These are phyloP conservation scores for Colletotrichum higginsianum DNA, from an alignment of 2,329 filamentous ascomycete genomes.

Conservation along the genomic window DNA sequence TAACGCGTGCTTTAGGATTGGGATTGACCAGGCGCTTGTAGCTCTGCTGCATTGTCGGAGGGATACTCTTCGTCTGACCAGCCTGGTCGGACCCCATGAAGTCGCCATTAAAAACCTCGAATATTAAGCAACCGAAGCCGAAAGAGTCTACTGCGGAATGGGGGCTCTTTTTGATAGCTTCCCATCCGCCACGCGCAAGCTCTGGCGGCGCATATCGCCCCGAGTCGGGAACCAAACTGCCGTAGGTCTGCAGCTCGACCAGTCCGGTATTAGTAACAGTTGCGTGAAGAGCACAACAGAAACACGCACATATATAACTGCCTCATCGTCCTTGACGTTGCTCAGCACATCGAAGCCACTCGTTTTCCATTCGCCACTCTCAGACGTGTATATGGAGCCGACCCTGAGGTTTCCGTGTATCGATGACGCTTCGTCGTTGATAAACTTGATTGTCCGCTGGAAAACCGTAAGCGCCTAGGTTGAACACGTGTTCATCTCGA, in stretches of 20 bases:
- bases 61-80: constrained; percentile 87
- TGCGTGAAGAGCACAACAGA: too few relatives aligned
- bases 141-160: constrained; percentile 89
- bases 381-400: constrained; percentile 91
- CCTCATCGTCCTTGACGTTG: constrained; percentile 96
- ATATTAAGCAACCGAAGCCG: constrained; percentile 86
- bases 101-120: constrained; percentile 91
- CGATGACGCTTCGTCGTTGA: constrained; percentile 93
- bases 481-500: neutral
- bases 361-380: constrained; percentile 98
- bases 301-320: constrained; percentile 78
- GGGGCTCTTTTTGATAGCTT: constrained; percentile 86
- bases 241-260: constrained; percentile 75
- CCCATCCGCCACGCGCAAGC: constrained; percentile 90
- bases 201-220: constrained; percentile 90
- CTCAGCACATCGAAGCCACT: constrained; percentile 94
- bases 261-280: constrained; percentile 36
- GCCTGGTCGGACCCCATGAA: constrained; percentile 84
- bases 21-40: constrained; percentile 92
- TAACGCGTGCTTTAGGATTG: constrained; percentile 90
- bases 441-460: constrained; percentile 92
- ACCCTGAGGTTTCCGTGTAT: constrained; percentile 91
- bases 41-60: constrained; percentile 88
- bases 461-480: constrained; percentile 11
- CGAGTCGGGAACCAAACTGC: constrained; percentile 88